phyloP scores from a whole-genome alignment of 2,329 filamentous ascomycete genomes.

The Didymella lethalis region DNA sequence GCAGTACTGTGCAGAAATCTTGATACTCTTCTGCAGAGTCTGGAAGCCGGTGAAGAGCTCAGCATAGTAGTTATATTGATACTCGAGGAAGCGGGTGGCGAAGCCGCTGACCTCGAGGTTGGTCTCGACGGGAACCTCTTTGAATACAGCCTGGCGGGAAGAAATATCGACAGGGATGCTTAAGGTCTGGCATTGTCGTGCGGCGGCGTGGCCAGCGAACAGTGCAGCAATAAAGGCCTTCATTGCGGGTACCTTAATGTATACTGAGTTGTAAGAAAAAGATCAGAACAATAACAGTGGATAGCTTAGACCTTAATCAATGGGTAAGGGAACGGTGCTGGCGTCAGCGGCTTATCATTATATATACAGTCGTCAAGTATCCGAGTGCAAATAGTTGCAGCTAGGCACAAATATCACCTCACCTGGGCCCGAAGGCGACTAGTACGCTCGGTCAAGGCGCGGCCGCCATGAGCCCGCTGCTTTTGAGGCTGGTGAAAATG shows the following conservation, averaged over 20 bases:
- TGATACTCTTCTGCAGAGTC: constrained; percentile 62
- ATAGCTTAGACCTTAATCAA: background rate
- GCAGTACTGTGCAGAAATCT: constrained; percentile 69
- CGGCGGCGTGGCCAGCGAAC: constrained; percentile 30
- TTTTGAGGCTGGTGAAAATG: constrained; percentile 6
- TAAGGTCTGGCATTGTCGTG: constrained; percentile 57
- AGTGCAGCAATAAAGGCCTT: constrained; percentile 26
- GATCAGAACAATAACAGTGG: background rate
- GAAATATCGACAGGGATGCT: constrained; percentile 65
- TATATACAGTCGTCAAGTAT: constrained; percentile 8
- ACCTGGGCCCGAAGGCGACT: constrained; percentile 8
- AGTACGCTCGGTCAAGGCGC: constrained; percentile 2
- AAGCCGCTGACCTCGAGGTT: constrained; percentile 68
- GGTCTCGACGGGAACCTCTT: constrained; percentile 56
- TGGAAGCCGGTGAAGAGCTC: constrained; percentile 58
- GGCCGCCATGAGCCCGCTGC: background rate
- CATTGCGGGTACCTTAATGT: constrained; percentile 23
- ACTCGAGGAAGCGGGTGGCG: constrained; percentile 39
- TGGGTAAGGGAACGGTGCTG: background rate
- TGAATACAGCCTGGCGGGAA: constrained; percentile 63
- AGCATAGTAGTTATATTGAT: constrained; percentile 56
- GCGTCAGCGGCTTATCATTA: constrained; percentile 9
- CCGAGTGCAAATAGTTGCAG: constrained; percentile 3
- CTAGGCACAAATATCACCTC: constrained; percentile 1
- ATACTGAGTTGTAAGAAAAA: background rate